phyloP scores from a whole-genome alignment of 208 protist species.

The Crithidia fasciculata region DNA sequence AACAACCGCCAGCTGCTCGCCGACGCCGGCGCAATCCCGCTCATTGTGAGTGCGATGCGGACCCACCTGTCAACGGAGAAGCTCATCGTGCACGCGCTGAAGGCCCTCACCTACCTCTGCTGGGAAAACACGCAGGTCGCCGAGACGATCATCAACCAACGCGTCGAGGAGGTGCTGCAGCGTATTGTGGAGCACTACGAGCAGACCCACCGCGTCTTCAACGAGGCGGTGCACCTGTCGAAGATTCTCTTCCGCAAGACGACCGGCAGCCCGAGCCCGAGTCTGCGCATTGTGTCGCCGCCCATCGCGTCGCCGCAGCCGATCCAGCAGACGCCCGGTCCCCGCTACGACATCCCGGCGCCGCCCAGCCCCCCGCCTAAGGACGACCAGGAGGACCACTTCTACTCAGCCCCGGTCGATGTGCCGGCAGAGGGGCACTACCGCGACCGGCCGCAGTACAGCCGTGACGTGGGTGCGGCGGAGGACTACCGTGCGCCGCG shows the following conservation, averaged over 20 bases:
- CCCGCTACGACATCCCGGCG: constrained; percentile 31
- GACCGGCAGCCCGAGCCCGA: constrained; percentile 69
- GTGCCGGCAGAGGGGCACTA: constrained; percentile 16
- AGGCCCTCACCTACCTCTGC: constrained; percentile 92
- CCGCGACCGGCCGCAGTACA: constrained; percentile 8
- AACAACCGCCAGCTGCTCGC: constrained; percentile 86
- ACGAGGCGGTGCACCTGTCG: constrained; percentile 88
- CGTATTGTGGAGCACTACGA: constrained; percentile 74
- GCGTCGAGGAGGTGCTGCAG: constrained; percentile 81
- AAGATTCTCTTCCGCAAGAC: constrained; percentile 92
- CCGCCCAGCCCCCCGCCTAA: constrained; percentile 60
- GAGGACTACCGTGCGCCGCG: constrained; percentile 19
- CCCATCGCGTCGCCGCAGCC: constrained; percentile 76
- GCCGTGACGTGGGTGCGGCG: background rate
- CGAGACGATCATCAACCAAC: constrained; percentile 83
- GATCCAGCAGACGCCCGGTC: constrained; percentile 68
- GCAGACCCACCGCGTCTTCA: constrained; percentile 72
- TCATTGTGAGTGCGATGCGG: constrained; percentile 89
- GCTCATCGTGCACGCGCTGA: constrained; percentile 90
- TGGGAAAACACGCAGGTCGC: constrained; percentile 91
- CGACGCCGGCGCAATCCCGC: constrained; percentile 84
- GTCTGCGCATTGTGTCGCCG: constrained; percentile 64
- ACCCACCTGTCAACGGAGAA: constrained; percentile 85
- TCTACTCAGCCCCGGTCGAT: constrained; percentile 31
- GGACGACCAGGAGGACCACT: constrained; percentile 42